Evolutionary conservation across 148 eudicot species (phyloP), one percentile per base, ranked within the genome.

Genomic region (Pouteria glomerata): DNA sequence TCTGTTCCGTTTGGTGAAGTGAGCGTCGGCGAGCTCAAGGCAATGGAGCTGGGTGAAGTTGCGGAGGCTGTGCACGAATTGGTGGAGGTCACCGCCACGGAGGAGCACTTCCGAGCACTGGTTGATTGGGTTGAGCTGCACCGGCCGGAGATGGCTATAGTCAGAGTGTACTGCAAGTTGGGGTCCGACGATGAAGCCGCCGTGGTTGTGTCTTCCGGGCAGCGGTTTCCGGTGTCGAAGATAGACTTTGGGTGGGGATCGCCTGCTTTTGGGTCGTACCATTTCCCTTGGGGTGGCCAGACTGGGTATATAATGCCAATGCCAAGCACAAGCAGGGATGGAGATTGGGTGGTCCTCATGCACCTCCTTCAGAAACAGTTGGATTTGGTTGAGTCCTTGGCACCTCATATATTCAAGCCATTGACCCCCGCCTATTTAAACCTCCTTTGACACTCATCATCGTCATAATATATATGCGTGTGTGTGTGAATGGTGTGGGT

Each of bases 291-390:
- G 69, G 69, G 69, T 1, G 69, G 69, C 13, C 23, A 47, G 10
- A 45, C 69, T 1, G 69, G 69, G 55, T 66, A 66, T 29, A 55
- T 66, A 1, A 66, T 66, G 69, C 69, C 69, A 19, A 66, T 66
- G 69, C 69, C 69, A 7, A 66, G 69, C 10, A 15, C 55, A 1
- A 2, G 21, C 0, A 1, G 69, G 55, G 55, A 66, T 2, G 69
- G 55, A 13, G 69, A 66, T 16, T 66, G 69, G 69, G 14, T 66
- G 8, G 69, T 66, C 35, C 45, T 24, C 12, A 44, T 66, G 69
- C 69, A 66, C 55, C 69, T 66, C 2, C 55, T 66, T 26, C 8
- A 18, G 4, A 29, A 29, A 18, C 69, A 66, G 10, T 45, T 66
- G 69, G 69, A 66, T 27, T 44, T 45, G 69, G 55, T 66, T 1